Evolutionary conservation across 2,329 filamentous ascomycete species (phyloP).

Genomic region (Epichloe amarillans): DNA sequence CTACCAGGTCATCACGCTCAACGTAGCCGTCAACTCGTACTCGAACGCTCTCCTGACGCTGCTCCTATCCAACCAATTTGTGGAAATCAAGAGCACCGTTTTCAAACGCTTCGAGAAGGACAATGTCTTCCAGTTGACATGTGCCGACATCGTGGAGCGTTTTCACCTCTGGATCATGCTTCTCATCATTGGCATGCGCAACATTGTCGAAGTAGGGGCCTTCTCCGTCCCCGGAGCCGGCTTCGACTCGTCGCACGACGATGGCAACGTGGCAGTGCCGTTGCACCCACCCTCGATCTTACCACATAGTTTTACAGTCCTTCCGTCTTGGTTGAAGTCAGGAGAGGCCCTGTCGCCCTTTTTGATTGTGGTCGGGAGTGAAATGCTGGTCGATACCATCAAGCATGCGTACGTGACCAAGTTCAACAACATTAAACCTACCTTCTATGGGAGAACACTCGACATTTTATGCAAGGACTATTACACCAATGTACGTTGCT

Average conservation of each 20-base stretch:
- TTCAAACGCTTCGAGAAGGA: slow-evolving; percentile 99
- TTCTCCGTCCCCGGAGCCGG: slow-evolving; percentile 50
- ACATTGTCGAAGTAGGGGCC: slow-evolving; percentile 89
- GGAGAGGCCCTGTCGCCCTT: slow-evolving; percentile 89
- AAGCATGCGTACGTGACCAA: slow-evolving; percentile 98
- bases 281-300: slow-evolving; percentile 61
- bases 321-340: slow-evolving; percentile 64
- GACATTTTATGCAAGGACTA: slow-evolving; percentile 96
- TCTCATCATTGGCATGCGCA: slow-evolving; percentile 87
- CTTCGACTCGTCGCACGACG: slow-evolving; percentile 31
- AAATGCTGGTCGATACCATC: slow-evolving; percentile 93
- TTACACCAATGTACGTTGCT: slow-evolving; percentile 64
- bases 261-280: slow-evolving; percentile 40
- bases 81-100: slow-evolving; percentile 95
- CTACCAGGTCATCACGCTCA: slow-evolving; percentile 94
- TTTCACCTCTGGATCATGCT: slow-evolving; percentile 98
- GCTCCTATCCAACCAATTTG: slow-evolving; percentile 92
- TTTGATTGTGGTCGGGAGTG: slow-evolving; percentile 82
- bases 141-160: slow-evolving; percentile 89
- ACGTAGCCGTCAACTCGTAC: slow-evolving; percentile 97
- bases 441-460: slow-evolving; percentile 76
- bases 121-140: slow-evolving; percentile 90
- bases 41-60: slow-evolving; percentile 89
- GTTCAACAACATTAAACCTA: slow-evolving; percentile 93
- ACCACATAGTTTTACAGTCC: slow-evolving; percentile 78